Percentiles rank a stretch among this genome's conserved stretches.
Conservation (phyloP, 139 green algal species). For the Volvox africanus region DNA sequence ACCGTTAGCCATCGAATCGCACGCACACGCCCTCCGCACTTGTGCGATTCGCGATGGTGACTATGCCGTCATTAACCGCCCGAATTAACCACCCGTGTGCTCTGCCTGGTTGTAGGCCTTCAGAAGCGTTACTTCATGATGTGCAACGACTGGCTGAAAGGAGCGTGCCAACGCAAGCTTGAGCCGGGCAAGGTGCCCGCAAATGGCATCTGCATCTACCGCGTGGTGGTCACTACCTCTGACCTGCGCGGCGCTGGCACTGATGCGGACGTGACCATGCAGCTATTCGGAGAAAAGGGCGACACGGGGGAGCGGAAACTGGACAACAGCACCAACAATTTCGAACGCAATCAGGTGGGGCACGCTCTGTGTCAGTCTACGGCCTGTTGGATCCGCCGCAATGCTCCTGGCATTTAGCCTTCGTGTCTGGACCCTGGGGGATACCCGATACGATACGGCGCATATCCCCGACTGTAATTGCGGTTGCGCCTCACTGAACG, state of each 20-base stretch:
- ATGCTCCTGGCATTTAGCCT: too few species aligned
- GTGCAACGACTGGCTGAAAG: constrained; percentile 72
- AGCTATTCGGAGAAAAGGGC: constrained; percentile 67
- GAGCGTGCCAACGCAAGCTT: constrained; percentile 56
- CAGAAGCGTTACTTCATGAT: constrained; percentile 68
- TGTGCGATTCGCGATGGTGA: too few species aligned
- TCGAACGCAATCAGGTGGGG: constrained; percentile 37
- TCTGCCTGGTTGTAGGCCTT: constrained; percentile 3
- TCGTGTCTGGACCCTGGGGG: too few species aligned
- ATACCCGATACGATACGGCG: too few species aligned
- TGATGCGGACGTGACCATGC: constrained; percentile 53
- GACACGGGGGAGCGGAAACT: constrained; percentile 65
- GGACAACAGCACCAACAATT: constrained; percentile 61
- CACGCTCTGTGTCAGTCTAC: background rate
- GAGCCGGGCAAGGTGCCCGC: constrained; percentile 56
- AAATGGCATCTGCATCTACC: constrained; percentile 63
- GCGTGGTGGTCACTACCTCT: constrained; percentile 58
- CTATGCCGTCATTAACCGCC: too few species aligned
- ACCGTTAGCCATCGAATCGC: too few species aligned
- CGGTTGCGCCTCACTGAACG: too few species aligned
- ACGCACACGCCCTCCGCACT: too few species aligned
- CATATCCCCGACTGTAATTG: too few species aligned
- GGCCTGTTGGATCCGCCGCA: background rate
- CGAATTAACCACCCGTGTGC: too few species aligned
- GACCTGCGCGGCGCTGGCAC: constrained; percentile 53